phyloP scores from a whole-genome alignment of 495 filamentous ascomycete genomes.

The Penicillium macrosclerotiorum region DNA sequence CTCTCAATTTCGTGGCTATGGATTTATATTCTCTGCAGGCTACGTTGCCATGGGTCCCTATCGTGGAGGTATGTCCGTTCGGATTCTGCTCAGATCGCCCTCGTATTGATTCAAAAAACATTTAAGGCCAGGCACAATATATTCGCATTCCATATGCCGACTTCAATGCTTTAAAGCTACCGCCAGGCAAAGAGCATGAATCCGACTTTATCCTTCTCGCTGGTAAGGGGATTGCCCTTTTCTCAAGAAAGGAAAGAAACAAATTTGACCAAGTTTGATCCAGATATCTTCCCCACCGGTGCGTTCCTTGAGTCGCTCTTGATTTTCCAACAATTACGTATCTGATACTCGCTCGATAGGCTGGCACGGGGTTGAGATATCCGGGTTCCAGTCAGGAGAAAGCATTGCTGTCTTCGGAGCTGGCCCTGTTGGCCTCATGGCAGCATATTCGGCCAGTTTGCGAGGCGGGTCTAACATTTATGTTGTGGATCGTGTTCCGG shows the following conservation, averaged over 20 bases:
- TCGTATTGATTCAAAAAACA: not conserved
- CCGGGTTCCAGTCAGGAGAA: conserved; percentile 55
- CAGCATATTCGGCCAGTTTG: conserved; percentile 52
- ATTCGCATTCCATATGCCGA: conserved; percentile 57
- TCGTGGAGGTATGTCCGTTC: conserved; percentile 33
- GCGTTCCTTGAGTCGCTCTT: not conserved
- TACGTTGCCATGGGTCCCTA: conserved; percentile 63
- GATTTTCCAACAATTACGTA: not conserved
- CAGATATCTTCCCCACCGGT: conserved; percentile 59
- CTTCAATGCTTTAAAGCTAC: conserved; percentile 50
- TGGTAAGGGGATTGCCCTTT: conserved; percentile 8
- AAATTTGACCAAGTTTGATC: not conserved
- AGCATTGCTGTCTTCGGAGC: conserved; percentile 50
- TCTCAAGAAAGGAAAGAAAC: not conserved
- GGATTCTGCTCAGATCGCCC: too few relatives aligned
- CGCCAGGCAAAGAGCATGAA: conserved; percentile 43
- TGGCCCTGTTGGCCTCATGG: conserved; percentile 57
- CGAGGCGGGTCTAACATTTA: conserved; percentile 53
- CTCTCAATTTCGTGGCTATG: not conserved
- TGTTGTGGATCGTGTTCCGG: conserved; percentile 54
- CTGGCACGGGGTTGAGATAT: conserved; percentile 56
- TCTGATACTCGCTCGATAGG: conserved; percentile 16
- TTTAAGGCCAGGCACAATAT: conserved; percentile 48
- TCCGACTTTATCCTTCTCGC: conserved; percentile 47
- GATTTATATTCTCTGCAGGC: conserved; percentile 9